These are phyloP conservation scores for Geotrichum phurueaensis DNA, from an alignment of 1,139 yeast genomes.

Conservation along the genomic window DNA sequence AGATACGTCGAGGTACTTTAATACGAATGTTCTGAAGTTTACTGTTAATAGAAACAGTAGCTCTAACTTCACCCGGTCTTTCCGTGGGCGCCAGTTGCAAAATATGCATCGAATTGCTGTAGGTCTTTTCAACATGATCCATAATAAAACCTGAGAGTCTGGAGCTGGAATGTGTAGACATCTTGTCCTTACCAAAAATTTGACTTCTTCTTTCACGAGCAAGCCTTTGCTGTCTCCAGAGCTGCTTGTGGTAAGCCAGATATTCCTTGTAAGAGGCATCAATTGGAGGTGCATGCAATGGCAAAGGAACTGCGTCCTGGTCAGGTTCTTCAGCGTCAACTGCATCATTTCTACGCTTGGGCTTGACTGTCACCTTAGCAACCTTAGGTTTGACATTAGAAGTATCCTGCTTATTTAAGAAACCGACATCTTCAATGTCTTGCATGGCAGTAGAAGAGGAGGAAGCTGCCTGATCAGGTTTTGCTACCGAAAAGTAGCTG, in stretches of 20 bases:
- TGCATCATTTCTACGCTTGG: slow-evolving; percentile 22
- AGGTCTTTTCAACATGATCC: slow-evolving; percentile 64
- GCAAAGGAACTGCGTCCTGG: slow-evolving; percentile 23
- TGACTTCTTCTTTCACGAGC: slow-evolving; percentile 67
- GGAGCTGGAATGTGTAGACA: slow-evolving; percentile 19
- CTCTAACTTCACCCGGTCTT: slow-evolving; percentile 68
- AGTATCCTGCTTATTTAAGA: slow-evolving; percentile 29
- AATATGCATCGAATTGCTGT: slow-evolving; percentile 78
- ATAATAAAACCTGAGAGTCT: slow-evolving; percentile 66
- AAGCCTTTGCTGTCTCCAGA: slow-evolving; percentile 73
- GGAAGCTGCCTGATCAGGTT: slow-evolving; percentile 9
- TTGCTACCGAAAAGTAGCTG: slow-evolving; percentile 44
- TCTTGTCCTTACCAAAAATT: slow-evolving; percentile 62
- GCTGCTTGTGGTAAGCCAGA: slow-evolving; percentile 70
- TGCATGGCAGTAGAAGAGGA: slow-evolving; percentile 10
- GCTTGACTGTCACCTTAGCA: slow-evolving; percentile 20
- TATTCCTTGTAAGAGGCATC: slow-evolving; percentile 70
- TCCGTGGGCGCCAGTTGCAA: slow-evolving; percentile 57
- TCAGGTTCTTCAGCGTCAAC: slow-evolving; percentile 23
- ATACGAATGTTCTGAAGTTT: slow-evolving; percentile 69
- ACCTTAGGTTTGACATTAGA: slow-evolving; percentile 13
- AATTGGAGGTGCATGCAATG: slow-evolving; percentile 49
- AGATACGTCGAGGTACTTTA: slow-evolving; percentile 68
- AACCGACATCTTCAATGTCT: slow-evolving; percentile 63
- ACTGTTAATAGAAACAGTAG: slow-evolving; percentile 60